Evolutionary conservation across 148 eudicot species (phyloP).

Genomic region (Gaultheria prostrata): DNA sequence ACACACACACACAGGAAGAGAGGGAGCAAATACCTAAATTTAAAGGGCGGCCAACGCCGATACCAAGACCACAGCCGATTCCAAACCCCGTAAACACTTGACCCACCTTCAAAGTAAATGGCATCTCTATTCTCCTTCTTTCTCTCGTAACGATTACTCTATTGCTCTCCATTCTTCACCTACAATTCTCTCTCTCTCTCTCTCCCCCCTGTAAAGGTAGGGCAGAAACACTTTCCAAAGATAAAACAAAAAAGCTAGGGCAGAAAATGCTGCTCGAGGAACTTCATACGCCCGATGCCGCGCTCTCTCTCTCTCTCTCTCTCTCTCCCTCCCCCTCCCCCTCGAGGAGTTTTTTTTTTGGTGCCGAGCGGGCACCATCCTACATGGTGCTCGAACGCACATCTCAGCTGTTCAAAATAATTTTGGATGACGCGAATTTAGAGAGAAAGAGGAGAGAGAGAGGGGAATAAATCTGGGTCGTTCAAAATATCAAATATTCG

Average conservation of each 20-base stretch:
- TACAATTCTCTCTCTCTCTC: background rate
- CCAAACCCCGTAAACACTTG: constrained; percentile 90
- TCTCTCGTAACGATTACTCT: constrained; percentile 19
- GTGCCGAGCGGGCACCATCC: too few relatives aligned
- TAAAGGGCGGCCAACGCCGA: constrained; percentile 86
- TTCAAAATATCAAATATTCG: too few relatives aligned
- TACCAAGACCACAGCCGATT: constrained; percentile 87
- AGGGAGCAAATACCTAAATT: constrained; percentile 55
- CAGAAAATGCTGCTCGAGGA: background rate
- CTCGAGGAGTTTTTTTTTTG: too few relatives aligned
- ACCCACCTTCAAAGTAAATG: constrained; percentile 71
- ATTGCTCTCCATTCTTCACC: constrained; percentile 28
- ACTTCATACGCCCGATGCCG: background rate
- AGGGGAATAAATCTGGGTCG: too few relatives aligned
- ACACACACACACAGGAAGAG: background rate
- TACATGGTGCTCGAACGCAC: too few relatives aligned
- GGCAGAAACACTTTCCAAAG: too few relatives aligned
- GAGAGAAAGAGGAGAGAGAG: too few relatives aligned
- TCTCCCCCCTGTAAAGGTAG: background rate
- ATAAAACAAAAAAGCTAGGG: background rate
- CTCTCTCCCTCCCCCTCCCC: too few relatives aligned
- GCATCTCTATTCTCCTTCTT: constrained; percentile 53
- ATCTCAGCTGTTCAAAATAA: too few relatives aligned
- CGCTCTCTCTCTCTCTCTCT: background rate
- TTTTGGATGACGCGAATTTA: too few relatives aligned